Conservation (phyloP, 345 rosid genomes). For the Theobroma cacao region DNA sequence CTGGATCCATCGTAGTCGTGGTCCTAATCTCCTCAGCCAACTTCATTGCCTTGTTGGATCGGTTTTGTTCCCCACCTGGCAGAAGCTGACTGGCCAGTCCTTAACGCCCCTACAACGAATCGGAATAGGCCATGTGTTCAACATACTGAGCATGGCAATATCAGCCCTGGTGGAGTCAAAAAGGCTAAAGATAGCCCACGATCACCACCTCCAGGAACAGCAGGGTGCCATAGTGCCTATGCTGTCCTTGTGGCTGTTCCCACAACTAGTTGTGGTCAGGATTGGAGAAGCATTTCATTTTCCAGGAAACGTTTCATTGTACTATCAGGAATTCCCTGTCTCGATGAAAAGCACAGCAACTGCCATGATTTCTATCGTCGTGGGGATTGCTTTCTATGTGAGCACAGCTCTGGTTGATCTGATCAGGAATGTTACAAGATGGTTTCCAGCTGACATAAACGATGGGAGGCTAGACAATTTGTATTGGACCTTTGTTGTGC, state of each 20-base stretch:
- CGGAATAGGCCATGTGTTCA: conserved; percentile 37
- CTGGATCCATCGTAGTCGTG: conserved; percentile 29
- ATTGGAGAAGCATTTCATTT: conserved; percentile 39
- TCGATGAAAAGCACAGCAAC: conserved; percentile 32
- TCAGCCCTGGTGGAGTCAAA: conserved; percentile 34
- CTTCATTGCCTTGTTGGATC: conserved; percentile 27
- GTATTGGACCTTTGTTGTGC: conserved; percentile 28
- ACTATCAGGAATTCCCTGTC: conserved; percentile 37
- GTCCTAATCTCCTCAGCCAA: conserved; percentile 12
- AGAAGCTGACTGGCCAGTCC: background rate
- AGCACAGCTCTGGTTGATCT: conserved; percentile 34
- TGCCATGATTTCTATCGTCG: conserved; percentile 27
- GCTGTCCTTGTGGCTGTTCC: conserved; percentile 33
- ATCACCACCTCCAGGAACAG: background rate
- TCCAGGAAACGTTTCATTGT: conserved; percentile 38
- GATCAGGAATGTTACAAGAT: conserved; percentile 23
- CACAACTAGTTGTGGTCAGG: conserved; percentile 34
- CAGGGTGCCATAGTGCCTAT: conserved; percentile 19
- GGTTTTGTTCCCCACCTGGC: conserved; percentile 26
- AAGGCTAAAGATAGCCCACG: conserved; percentile 24
- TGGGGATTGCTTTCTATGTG: conserved; percentile 32
- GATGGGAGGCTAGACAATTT: conserved; percentile 38
- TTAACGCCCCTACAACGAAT: conserved; percentile 26
- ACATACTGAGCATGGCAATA: conserved; percentile 13
- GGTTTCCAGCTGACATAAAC: conserved; percentile 38